Evolutionary conservation across 1,139 yeast species (phyloP).

Genomic region (Geotrichum cucujoidarum): DNA sequence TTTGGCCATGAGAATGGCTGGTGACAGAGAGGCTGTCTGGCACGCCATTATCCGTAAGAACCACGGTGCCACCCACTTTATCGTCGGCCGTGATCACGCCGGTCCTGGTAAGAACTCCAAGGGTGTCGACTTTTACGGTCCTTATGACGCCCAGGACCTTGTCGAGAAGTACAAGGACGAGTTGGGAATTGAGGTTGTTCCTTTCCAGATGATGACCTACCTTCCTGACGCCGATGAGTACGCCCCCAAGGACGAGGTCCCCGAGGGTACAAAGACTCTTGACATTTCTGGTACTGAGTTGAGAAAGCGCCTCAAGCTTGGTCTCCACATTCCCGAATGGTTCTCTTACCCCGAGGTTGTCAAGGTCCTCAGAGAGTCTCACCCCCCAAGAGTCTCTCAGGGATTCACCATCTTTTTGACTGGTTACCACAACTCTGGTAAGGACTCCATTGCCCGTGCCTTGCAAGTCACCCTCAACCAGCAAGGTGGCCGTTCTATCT

Average conservation of each 20-base stretch:
- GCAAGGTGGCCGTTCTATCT: slow-evolving; percentile 80
- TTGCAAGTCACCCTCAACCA: slow-evolving; percentile 87
- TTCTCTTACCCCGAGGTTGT: slow-evolving; percentile 97
- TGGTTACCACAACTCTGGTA: slow-evolving; percentile 53
- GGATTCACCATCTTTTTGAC: slow-evolving; percentile 72
- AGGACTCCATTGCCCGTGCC: slow-evolving; percentile 71
- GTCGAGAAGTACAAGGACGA: slow-evolving; percentile 73
- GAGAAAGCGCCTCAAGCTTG: slow-evolving; percentile 80
- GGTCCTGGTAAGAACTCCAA: slow-evolving; percentile 94
- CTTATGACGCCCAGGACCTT: slow-evolving; percentile 91
- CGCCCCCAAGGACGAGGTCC: slow-evolving; percentile 91
- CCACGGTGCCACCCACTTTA: slow-evolving; percentile 94
- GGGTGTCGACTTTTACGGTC: slow-evolving; percentile 94
- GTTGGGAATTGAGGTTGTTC: slow-evolving; percentile 83
- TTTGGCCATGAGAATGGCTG: slow-evolving; percentile 98
- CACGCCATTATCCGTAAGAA: slow-evolving; percentile 95
- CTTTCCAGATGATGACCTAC: slow-evolving; percentile 95
- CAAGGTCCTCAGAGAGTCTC: slow-evolving; percentile 79
- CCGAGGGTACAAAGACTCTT: slow-evolving; percentile 72
- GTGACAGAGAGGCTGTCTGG: slow-evolving; percentile 98
- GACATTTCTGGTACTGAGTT: slow-evolving; percentile 94
- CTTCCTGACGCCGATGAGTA: slow-evolving; percentile 93
- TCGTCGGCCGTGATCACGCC: slow-evolving; percentile 97
- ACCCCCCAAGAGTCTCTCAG: slow-evolving; percentile 86
- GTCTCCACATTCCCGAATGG: slow-evolving; percentile 91